Conservation (phyloP, 2,329 filamentous ascomycete genomes). For the Neurospora sp. region DNA sequence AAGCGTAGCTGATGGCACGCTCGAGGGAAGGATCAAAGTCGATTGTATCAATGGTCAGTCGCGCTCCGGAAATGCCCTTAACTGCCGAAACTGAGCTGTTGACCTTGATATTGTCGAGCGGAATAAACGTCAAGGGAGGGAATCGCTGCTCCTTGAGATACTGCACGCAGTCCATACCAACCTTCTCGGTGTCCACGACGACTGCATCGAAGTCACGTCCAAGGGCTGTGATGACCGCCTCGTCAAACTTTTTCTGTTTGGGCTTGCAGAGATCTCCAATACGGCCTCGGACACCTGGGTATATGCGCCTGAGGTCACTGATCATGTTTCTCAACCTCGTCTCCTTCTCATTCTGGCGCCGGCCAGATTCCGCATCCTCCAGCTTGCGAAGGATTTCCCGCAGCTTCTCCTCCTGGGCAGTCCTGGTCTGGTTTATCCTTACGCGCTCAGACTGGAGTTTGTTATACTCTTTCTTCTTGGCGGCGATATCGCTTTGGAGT, state of each 20-base stretch:
- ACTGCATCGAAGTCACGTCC: constrained; percentile 91
- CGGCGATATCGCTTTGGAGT: constrained; percentile 66
- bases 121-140: constrained; percentile 86
- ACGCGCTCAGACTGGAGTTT: constrained; percentile 74
- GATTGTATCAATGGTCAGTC: constrained; percentile 90
- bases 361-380: constrained; percentile 75
- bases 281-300: constrained; percentile 82
- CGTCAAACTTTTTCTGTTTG: constrained; percentile 93
- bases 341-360: constrained; percentile 78
- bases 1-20: constrained; percentile 89
- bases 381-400: constrained; percentile 72
- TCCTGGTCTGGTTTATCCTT: constrained; percentile 69
- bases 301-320: constrained; percentile 77
- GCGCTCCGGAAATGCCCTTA: constrained; percentile 77
- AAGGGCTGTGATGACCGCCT: constrained; percentile 84
- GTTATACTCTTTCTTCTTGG: constrained; percentile 87
- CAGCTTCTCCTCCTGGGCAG: constrained; percentile 87
- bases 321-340: constrained; percentile 72
- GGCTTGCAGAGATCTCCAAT: constrained; percentile 88
- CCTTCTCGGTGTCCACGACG: constrained; percentile 91
- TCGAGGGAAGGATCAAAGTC: constrained; percentile 85
- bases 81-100: constrained; percentile 82
- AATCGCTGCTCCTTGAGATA: constrained; percentile 87
- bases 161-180: constrained; percentile 85
- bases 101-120: constrained; percentile 94